Evolutionary conservation across 2,329 filamentous ascomycete species (phyloP).

Genomic region (Scorias spongiosa): DNA sequence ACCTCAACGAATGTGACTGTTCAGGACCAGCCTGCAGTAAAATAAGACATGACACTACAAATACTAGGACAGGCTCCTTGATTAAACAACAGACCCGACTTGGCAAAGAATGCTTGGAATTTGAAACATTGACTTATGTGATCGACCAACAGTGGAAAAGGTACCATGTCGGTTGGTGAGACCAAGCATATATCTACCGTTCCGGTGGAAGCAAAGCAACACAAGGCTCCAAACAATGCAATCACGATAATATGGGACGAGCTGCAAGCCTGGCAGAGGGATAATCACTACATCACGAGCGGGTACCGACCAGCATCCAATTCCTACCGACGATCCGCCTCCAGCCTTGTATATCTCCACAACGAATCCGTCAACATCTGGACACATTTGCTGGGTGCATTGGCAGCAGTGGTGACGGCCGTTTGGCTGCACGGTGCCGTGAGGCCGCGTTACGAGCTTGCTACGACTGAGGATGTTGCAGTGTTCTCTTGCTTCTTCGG

Average conservation of each 20-base stretch:
- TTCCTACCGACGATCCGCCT: conserved; percentile 43
- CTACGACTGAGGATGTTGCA: conserved; percentile 47
- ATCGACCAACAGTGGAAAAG: no score
- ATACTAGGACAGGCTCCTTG: no score
- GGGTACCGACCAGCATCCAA: conserved; percentile 50
- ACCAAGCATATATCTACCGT: no score
- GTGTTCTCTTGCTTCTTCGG: conserved; percentile 67
- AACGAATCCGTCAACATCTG: conserved; percentile 61
- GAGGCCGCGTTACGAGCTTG: conserved; percentile 49
- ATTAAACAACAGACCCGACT: no score
- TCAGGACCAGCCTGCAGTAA: no score
- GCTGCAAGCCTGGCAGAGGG: conserved; percentile 32
- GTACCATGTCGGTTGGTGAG: no score
- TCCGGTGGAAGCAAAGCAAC: no score
- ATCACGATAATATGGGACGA: conserved; percentile 32
- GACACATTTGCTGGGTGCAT: conserved; percentile 52
- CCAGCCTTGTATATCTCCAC: conserved; percentile 47
- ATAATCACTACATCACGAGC: conserved; percentile 54
- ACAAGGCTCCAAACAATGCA: conserved; percentile 13
- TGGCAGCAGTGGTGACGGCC: conserved; percentile 39
- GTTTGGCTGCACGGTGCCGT: conserved; percentile 42
- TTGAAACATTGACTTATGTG: no score
- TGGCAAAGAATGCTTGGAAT: no score
- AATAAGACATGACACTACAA: no score
- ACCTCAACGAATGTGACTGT: no score